A percentile compares a stretch with the other conserved stretches of the same genome.
phyloP scores from a whole-genome alignment of 2,329 filamentous ascomycete species.

The Teratosphaeria nubilosa region DNA sequence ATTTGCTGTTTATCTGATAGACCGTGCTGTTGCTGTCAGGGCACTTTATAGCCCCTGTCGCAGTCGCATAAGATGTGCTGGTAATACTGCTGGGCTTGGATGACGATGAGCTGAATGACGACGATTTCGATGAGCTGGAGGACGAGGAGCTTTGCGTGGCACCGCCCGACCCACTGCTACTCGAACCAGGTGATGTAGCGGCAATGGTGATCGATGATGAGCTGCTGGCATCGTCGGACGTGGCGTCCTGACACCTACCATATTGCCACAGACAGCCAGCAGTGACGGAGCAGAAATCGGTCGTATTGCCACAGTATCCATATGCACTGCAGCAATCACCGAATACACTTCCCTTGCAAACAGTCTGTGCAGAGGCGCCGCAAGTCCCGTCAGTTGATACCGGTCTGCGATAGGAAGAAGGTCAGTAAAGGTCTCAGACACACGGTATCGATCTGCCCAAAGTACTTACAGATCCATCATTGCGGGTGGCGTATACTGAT shows the following conservation, averaged over 20 bases:
- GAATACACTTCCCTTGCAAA: not conserved
- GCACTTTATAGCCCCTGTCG: not conserved
- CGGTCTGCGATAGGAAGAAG: not conserved
- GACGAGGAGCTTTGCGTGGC: not conserved
- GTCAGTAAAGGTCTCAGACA: not conserved
- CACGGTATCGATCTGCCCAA: not conserved
- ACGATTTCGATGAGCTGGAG: not conserved
- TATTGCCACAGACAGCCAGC: conserved; percentile 5
- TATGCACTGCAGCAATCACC: conserved; percentile 10
- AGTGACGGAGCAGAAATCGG: conserved; percentile 1
- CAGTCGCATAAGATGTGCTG: not conserved
- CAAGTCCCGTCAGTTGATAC: not conserved
- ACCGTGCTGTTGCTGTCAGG: not conserved
- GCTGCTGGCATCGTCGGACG: not conserved
- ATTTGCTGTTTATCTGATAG: not conserved
- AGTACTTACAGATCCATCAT: not conserved
- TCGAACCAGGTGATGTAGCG: not conserved
- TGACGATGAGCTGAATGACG: not conserved
- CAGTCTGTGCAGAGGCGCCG: not conserved
- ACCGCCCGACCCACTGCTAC: not conserved
- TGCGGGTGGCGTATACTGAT: conserved; percentile 19
- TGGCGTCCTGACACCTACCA: conserved; percentile 1
- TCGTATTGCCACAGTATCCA: conserved; percentile 6
- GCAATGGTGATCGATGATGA: not conserved
- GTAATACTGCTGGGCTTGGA: not conserved